Evolutionary conservation across 768 basidiomycete genomes (phyloP), one percentile per base, ranked within the genome.

Genomic region (Boletus vermiculosoides): DNA sequence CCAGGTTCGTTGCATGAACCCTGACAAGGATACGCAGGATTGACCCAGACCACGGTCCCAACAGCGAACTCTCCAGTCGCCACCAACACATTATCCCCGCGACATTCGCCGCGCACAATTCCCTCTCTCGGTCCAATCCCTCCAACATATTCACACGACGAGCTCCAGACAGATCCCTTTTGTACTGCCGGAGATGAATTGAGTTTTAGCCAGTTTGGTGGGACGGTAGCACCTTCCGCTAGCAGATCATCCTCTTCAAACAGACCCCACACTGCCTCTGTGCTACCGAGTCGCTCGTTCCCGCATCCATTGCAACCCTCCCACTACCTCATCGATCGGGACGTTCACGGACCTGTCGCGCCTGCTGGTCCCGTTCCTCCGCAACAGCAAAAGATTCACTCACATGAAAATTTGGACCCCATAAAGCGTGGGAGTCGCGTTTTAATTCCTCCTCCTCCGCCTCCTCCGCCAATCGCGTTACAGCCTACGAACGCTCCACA

Each of bases 1-100:
- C 34, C 52, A 31, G 65, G 60, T 68, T 58, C 37, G 39, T 56
- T 23, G 22, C 18, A 42, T 36, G 44, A 54, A 57, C 42, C 50
- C 33, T 49, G 41, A 18, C 41, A 31, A 31, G 46, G 47, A 52
- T 47, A 41, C 41, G 13, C 45, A 20, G 36, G 42, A 52, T 47
- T 56, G 39, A 56, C 45, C 28, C 22, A 23, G 30, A 49, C 20
- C 34, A 31, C 39, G 39, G 50, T 55, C 42, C 45, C 37, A 9
- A 50, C 37, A 50, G 55, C 12, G 39, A 63, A 56, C 23, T 36
- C 49, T 11, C 4, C 28, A 45, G 25, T 20, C 15, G 25, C 37
- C 34, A 20, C 16, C 2, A 45, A 56, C 37, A 54, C 30, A 13
- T 16, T 44, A 20, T 47, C 65, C 49, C 57, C 48, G 31, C 59